Conservation (phyloP, 2,329 filamentous ascomycete genomes). For the Xylaria sp. region DNA sequence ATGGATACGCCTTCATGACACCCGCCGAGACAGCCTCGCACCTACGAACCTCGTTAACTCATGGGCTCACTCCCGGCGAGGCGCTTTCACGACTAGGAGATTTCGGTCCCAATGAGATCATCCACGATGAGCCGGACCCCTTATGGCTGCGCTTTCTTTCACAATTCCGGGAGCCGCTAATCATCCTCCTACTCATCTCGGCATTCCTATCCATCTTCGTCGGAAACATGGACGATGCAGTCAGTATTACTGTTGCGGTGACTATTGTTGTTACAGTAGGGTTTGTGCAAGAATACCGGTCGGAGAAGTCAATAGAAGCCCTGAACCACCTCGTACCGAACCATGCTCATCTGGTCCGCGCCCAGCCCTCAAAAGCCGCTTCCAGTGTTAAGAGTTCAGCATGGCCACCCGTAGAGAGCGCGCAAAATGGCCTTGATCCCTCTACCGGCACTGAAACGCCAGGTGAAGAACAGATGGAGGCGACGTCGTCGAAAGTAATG, state of each 20-base stretch:
- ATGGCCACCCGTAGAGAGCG: constrained; percentile 61
- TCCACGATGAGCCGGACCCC: constrained; percentile 92
- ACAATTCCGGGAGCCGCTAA: constrained; percentile 96
- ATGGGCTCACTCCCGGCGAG: constrained; percentile 84
- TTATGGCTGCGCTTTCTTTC: constrained; percentile 95
- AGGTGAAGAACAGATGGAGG: constrained; percentile 72
- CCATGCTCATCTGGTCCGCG: constrained; percentile 91
- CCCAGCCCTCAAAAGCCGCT: constrained; percentile 54
- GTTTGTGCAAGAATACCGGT: constrained; percentile 97
- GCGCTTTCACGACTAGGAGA: constrained; percentile 82
- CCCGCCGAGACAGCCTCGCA: constrained; percentile 80
- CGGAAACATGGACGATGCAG: constrained; percentile 92
- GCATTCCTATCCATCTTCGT: constrained; percentile 89
- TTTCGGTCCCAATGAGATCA: constrained; percentile 92
- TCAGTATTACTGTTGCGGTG: constrained; percentile 95
- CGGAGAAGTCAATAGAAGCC: constrained; percentile 96
- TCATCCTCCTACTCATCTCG: constrained; percentile 89
- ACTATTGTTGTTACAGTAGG: constrained; percentile 97
- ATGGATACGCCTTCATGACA: constrained; percentile 75
- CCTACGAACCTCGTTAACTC: constrained; percentile 82
- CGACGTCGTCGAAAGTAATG: constrained; percentile 84
- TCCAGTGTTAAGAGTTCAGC: constrained; percentile 53
- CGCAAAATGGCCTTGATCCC: constrained; percentile 61
- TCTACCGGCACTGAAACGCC: constrained; percentile 67
- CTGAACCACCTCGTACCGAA: constrained; percentile 94